Evolutionary conservation across 257 asterid genomes (phyloP), one percentile per base, ranked within the genome.

Genomic region (Solanum bukasovii): DNA sequence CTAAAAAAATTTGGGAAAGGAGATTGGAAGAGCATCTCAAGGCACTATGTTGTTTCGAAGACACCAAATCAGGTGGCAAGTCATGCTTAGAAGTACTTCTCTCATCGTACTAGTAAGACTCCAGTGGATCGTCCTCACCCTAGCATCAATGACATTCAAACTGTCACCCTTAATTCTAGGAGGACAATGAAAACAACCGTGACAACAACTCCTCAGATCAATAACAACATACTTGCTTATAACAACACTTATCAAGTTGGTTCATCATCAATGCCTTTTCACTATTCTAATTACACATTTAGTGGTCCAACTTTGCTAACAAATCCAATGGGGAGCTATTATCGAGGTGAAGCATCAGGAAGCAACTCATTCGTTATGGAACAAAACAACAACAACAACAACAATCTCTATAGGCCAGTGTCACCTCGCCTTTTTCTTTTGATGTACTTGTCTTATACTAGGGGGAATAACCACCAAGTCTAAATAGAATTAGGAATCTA

Each of bases 1-100:
- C 88, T 92, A 13, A 88, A 91, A 87, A 89, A 35, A 33, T 93
- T 75, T 9, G 94, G 94, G 2, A 94, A 90, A 85, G 96, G 95
- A 0, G 92, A 94, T 56, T 92, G 95, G 95, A 87, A 91, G 20
- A 92, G 93, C 91, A 94, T 94, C 70, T 92, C 95, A 2, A 90
- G 92, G 87, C 68, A 90, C 90, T 91, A 87, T 34, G 94, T 93
- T 7, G 7, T 59, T 9, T 86, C 88, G 34, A 91, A 90, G 77
- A 93, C 91, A 49, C 91, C 94, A 0, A 91, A 90, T 0, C 93
- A 94, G 29, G 93, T 94, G 1, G 93, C 93, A 0, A 94, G 96
- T 79, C 95, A 94, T 27, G 95, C 93, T 4, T 94, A 92, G 10
- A 93, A 92, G 74, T 92, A 89, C 78, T 93, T 92, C 59, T 65